Evolutionary conservation across 2,329 filamentous ascomycete species (phyloP).

Genomic region (Phoma sp.): DNA sequence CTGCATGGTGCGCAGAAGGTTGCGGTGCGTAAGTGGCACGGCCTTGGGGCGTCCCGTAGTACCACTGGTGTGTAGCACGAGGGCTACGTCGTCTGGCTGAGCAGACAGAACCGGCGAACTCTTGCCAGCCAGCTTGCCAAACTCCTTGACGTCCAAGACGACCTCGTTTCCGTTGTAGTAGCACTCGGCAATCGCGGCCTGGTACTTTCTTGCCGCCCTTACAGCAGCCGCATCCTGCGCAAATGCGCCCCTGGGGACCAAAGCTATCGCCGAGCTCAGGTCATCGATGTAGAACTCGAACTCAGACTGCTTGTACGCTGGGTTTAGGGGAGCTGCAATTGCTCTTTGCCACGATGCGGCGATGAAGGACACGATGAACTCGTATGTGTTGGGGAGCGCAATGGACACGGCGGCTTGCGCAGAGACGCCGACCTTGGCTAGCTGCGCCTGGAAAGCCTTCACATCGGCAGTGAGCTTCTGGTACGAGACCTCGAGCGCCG

Average conservation of each 20-base stretch:
- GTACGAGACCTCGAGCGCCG: conserved; percentile 74
- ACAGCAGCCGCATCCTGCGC: conserved; percentile 73
- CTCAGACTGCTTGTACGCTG: conserved; percentile 86
- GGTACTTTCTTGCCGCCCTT: conserved; percentile 77
- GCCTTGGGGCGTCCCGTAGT: conserved; percentile 88
- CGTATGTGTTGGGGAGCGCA: conserved; percentile 82
- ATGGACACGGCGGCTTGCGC: conserved; percentile 79
- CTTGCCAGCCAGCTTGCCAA: conserved; percentile 68
- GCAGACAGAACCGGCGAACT: conserved; percentile 61
- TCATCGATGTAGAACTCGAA: conserved; percentile 94
- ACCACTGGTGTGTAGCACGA: conserved; percentile 84
- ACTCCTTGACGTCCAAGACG: conserved; percentile 78
- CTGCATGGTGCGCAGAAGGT: conserved; percentile 81
- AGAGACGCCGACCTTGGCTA: conserved; percentile 76
- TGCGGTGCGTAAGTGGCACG: conserved; percentile 79
- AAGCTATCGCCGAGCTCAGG: conserved; percentile 77
- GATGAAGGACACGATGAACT: conserved; percentile 87
- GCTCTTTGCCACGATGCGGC: conserved; percentile 85
- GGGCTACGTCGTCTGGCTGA: conserved; percentile 78
- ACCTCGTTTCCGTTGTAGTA: conserved; percentile 79
- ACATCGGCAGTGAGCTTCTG: conserved; percentile 71
- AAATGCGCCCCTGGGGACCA: conserved; percentile 77
- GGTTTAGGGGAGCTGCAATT: conserved; percentile 86
- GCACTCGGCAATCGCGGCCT: conserved; percentile 85
- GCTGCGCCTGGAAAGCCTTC: conserved; percentile 75